A percentile compares a stretch with the other conserved stretches of the same genome.
phyloP scores from a whole-genome alignment of 2,329 filamentous ascomycete genomes.

The Phoma sp. region DNA sequence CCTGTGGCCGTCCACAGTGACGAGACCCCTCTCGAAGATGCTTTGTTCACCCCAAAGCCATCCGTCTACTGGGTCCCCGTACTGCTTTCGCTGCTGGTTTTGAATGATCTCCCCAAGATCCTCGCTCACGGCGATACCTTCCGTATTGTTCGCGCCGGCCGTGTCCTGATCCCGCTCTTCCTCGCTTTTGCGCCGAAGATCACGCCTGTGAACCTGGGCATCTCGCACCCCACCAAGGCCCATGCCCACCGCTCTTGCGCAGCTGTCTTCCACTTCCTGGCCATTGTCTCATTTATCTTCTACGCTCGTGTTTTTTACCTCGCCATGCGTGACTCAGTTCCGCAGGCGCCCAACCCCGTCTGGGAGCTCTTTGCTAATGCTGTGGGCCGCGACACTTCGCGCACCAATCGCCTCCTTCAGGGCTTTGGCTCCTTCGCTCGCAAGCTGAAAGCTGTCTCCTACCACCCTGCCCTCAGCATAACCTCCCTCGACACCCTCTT shows the following conservation, averaged over 20 bases:
- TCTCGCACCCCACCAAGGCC: conserved; percentile 50
- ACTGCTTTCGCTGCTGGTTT: conserved; percentile 55
- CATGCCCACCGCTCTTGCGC: conserved; percentile 51
- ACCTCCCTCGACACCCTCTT: conserved; percentile 66
- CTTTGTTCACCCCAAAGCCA: conserved; percentile 43
- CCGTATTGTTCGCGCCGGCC: conserved; percentile 32
- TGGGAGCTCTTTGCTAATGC: conserved; percentile 43
- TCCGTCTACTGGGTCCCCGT: conserved; percentile 49
- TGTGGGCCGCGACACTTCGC: conserved; percentile 55
- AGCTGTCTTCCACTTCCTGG: conserved; percentile 57
- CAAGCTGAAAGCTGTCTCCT: conserved; percentile 57
- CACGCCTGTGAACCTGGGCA: conserved; percentile 59
- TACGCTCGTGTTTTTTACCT: conserved; percentile 54
- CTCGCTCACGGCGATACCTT: conserved; percentile 30
- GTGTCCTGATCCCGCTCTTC: conserved; percentile 40
- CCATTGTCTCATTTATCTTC: conserved; percentile 52
- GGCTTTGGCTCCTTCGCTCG: conserved; percentile 35
- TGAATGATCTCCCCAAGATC: conserved; percentile 47
- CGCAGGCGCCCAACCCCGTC: conserved; percentile 51
- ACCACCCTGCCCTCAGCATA: conserved; percentile 64
- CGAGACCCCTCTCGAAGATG: conserved; percentile 36
- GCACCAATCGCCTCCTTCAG: conserved; percentile 34
- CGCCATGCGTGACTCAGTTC: conserved; percentile 56
- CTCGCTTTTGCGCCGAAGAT: conserved; percentile 47
- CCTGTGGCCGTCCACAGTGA: conserved; percentile 55